phyloP scores from a whole-genome alignment of 495 filamentous ascomycete species.

The Melanomma pulvis-pyrius region DNA sequence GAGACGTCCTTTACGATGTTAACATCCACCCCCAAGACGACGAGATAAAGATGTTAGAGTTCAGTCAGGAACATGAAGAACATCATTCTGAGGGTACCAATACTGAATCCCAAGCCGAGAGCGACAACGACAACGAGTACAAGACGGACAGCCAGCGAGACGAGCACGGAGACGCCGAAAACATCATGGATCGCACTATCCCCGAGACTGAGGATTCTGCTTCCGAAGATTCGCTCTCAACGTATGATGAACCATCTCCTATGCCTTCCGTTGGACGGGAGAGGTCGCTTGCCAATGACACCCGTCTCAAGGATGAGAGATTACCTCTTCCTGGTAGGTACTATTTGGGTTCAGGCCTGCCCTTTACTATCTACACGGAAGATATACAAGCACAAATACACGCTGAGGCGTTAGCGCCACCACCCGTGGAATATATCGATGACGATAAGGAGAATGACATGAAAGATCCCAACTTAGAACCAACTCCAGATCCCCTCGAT shows the following conservation, averaged over 20 bases:
- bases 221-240: neutral
- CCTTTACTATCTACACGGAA: conserved; percentile 13
- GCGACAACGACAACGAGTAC: neutral
- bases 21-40: conserved; percentile 31
- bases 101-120: neutral
- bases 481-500: no score
- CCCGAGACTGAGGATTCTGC: neutral
- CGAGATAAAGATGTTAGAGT: neutral
- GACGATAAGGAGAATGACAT: conserved; percentile 23
- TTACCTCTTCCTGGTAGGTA: neutral
- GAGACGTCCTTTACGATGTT: conserved; percentile 10
- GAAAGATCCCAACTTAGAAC: neutral
- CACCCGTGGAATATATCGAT: neutral
- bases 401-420: neutral
- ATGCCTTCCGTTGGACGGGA: no score
- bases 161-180: neutral
- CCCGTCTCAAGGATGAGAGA: neutral
- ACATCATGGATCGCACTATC: neutral
- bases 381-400: neutral
- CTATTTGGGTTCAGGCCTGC: no score
- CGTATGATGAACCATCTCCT: no score
- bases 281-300: no score
- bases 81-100: no score
- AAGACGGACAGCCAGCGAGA: neutral
- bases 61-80: no score